These are phyloP conservation scores for Candida chilensis DNA, from an alignment of 805 yeast species.

Conservation along the genomic window DNA sequence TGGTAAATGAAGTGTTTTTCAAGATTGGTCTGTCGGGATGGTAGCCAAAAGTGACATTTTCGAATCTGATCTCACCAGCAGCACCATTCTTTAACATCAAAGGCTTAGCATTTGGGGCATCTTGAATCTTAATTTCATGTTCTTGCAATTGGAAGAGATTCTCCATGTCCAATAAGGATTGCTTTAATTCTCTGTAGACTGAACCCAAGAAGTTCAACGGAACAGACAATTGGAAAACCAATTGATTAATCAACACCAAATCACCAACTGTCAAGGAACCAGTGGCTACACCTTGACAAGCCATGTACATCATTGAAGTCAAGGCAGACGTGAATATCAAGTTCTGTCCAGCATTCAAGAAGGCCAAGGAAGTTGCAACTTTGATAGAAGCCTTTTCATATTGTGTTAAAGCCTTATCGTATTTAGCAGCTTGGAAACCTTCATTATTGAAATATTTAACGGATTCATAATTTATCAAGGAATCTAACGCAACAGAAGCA, in stretches of 20 bases:
- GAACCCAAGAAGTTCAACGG: constrained; percentile 93
- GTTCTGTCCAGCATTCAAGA: constrained; percentile 72
- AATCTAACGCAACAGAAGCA: constrained; percentile 91
- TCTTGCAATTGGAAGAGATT: constrained; percentile 80
- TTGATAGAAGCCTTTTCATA: constrained; percentile 73
- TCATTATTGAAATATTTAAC: constrained; percentile 95
- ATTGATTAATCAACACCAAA: constrained; percentile 86
- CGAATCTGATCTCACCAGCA: constrained; percentile 79
- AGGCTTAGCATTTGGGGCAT: constrained; percentile 54
- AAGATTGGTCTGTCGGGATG: constrained; percentile 84
- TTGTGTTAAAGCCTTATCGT: constrained; percentile 60
- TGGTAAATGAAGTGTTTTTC: constrained; percentile 68
- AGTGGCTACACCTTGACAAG: constrained; percentile 82
- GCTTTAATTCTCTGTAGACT: constrained; percentile 91
- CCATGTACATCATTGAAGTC: constrained; percentile 98
- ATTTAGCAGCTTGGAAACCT: constrained; percentile 64
- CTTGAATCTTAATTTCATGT: constrained; percentile 57
- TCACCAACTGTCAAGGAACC: constrained; percentile 90
- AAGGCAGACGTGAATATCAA: constrained; percentile 79
- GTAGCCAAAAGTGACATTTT: constrained; percentile 89
- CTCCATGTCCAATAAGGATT: constrained; percentile 92
- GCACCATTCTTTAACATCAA: constrained; percentile 30
- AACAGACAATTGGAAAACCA: constrained; percentile 91
- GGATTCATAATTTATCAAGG: constrained; percentile 87
- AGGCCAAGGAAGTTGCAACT: constrained; percentile 80